A percentile compares a stretch with the other conserved stretches of the same genome.
Evolutionary conservation across 768 basidiomycete species (phyloP).

Genomic region (Leccinum ochraceum): DNA sequence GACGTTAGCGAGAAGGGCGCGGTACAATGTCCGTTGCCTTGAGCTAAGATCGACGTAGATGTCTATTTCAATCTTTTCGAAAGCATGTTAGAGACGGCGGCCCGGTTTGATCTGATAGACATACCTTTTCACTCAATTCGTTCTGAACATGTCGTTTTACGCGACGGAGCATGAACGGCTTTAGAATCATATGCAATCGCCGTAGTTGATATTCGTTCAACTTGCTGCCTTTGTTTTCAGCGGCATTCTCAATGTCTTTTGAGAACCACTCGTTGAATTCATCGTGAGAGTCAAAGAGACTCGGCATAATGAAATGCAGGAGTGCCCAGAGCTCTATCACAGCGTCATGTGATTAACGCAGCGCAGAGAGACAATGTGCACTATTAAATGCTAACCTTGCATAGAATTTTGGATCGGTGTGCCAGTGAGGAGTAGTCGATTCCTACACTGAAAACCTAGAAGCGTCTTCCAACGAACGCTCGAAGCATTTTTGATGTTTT

Average conservation of each 20-base stretch:
- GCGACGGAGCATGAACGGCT: slow-evolving; percentile 97
- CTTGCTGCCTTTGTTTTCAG: slow-evolving; percentile 87
- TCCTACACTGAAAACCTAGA: slow-evolving; percentile 93
- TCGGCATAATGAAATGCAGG: slow-evolving; percentile 99
- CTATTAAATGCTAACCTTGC: slow-evolving; percentile 68
- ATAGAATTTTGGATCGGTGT: slow-evolving; percentile 99
- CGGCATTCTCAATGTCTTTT: slow-evolving; percentile 96
- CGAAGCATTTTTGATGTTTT: slow-evolving; percentile 98
- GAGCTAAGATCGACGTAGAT: slow-evolving; percentile 93
- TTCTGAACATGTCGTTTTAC: slow-evolving; percentile 99
- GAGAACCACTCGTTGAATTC: slow-evolving; percentile 99
- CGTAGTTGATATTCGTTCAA: slow-evolving; percentile 95
- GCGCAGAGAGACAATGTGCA: not conserved
- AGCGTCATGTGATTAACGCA: slow-evolving; percentile 4
- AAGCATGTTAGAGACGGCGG: slow-evolving; percentile 82
- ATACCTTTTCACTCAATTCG: slow-evolving; percentile 96
- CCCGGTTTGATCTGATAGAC: slow-evolving; percentile 41
- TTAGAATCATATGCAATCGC: slow-evolving; percentile 96
- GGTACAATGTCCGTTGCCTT: slow-evolving; percentile 88
- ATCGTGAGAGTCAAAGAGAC: slow-evolving; percentile 97
- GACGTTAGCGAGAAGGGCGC: slow-evolving; percentile 86
- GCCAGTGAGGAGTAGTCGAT: slow-evolving; percentile 91
- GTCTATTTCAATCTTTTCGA: slow-evolving; percentile 90
- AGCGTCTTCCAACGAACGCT: slow-evolving; percentile 97
- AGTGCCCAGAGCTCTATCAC: slow-evolving; percentile 92